A percentile compares a stretch with the other conserved stretches of the same genome.
These are phyloP conservation scores for Debaryomyces singareniensis DNA, from an alignment of 1,139 yeast genomes.

Conservation along the genomic window DNA sequence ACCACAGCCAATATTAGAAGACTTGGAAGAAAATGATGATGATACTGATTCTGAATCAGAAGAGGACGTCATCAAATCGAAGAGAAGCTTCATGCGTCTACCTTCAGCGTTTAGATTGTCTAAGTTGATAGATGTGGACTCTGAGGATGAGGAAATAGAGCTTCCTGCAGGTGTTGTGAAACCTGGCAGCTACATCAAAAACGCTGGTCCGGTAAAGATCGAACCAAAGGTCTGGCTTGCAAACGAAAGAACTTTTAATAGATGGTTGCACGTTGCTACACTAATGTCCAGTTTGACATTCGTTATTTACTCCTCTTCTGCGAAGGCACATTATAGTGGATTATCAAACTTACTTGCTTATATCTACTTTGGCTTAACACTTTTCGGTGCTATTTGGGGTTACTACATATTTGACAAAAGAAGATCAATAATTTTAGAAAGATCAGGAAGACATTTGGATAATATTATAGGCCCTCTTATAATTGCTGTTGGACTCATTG, in stretches of 20 bases:
- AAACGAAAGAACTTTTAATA: conserved; percentile 91
- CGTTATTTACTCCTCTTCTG: conserved; percentile 73
- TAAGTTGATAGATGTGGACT: conserved; percentile 56
- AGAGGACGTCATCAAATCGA: conserved; percentile 21
- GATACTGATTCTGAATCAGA: conserved; percentile 35
- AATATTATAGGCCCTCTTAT: conserved; percentile 84
- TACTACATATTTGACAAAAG: conserved; percentile 70
- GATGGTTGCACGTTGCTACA: conserved; percentile 93
- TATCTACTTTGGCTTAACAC: conserved; percentile 69
- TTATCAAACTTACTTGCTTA: conserved; percentile 68
- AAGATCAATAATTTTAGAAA: conserved; percentile 64
- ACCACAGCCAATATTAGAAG: background rate
- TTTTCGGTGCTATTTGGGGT: conserved; percentile 88
- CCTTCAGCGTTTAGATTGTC: conserved; percentile 22
- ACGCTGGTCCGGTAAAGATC: conserved; percentile 86
- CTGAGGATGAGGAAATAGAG: conserved; percentile 79
- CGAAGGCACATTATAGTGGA: conserved; percentile 49
- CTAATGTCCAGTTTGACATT: conserved; percentile 83
- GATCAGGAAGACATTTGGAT: conserved; percentile 85
- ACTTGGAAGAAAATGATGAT: conserved; percentile 8
- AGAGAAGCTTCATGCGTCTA: conserved; percentile 15
- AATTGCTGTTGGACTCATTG: conserved; percentile 61
- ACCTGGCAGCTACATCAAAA: conserved; percentile 74
- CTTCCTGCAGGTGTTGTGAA: conserved; percentile 86
- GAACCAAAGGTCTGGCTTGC: conserved; percentile 99